A percentile compares a stretch with the other conserved stretches of the same genome.
phyloP scores from a whole-genome alignment of 2,329 filamentous ascomycete genomes.

The Sordariomycetes sp. region DNA sequence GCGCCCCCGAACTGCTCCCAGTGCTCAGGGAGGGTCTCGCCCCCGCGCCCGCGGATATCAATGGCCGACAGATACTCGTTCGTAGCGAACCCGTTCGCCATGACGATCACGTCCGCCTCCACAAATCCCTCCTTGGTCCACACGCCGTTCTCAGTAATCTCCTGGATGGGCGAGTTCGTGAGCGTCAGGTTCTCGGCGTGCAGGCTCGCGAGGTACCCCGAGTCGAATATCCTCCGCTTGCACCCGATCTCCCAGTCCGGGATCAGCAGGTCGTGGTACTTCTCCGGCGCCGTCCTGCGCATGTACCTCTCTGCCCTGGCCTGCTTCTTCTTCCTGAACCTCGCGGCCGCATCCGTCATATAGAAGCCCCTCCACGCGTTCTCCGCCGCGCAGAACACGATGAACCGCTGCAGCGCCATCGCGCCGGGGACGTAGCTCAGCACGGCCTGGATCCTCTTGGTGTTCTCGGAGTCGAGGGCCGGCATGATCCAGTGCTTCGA shows the following conservation, averaged over 20 bases:
- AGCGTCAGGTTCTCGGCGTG: constrained; percentile 33
- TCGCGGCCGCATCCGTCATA: constrained; percentile 21
- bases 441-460: constrained; percentile 16
- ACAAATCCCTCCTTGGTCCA: constrained; percentile 24
- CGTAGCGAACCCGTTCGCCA: constrained; percentile 51
- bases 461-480: constrained; percentile 14
- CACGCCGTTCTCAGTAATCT: constrained; percentile 31
- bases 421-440: constrained; percentile 36
- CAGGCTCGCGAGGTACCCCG: constrained; percentile 41
- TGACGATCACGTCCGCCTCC: constrained; percentile 48
- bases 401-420: constrained; percentile 24
- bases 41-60: constrained; percentile 37
- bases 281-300: constrained; percentile 36
- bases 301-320: constrained; percentile 27
- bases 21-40: constrained; percentile 38
- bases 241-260: constrained; percentile 54
- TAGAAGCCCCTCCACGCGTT: constrained; percentile 23
- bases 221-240: constrained; percentile 52
- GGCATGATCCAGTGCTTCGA: constrained; percentile 31
- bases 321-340: constrained; percentile 24
- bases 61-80: constrained; percentile 42
- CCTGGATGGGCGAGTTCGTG: constrained; percentile 35
- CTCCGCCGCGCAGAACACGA: constrained; percentile 28
- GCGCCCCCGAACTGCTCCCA: constrained; percentile 50
- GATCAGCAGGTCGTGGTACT: constrained; percentile 51